Evolutionary conservation across 192 early-diverging fungal genomes (phyloP), one percentile per base, ranked within the genome.

Genomic region (Backusella liffmaniae): DNA sequence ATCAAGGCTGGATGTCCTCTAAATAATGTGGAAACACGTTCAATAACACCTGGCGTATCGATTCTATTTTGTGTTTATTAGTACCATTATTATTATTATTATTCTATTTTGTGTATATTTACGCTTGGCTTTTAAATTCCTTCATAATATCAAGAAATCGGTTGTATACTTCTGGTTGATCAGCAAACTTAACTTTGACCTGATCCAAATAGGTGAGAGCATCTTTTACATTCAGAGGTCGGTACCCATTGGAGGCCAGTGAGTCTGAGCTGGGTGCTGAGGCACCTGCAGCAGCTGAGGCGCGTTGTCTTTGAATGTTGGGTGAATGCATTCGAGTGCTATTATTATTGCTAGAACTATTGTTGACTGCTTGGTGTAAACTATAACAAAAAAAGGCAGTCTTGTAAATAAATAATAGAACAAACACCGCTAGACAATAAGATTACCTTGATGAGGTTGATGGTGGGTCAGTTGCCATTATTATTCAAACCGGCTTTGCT

Each of bases 131-230:
- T 84, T 98, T 98, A 82, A 99, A 99, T 79, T 99, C 98, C 87
- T 98, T 98, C 98, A 99, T 99, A 56, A 98, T 98, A 79, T 98
- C 97, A 77, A 99, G 74, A 80, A 99, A 99, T 66, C 91, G 88
- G 76, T 97, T 98, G 83, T 99, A 99, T 1, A 98, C 96, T 72
- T 97, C 95, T 2, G 96, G 96, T 5, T 94, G 90, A 73, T 96
- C 91, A 59, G 90, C 85, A 77, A 99, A 99, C 76, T 95, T 93
- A 35, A 91, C 88, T 80, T 97, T 97, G 21, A 99, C 98, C 79
- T 96, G 87, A 76, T 99, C 98, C 44, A 99, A 86, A 81, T 99
- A 99, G 35, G 94, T 91, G 42, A 99, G 85, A 0, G 98, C 98
- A 76, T 99, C 97, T 74, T 90, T 92, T 1, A 99, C 98, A 77